Conservation (phyloP, 257 asterid genomes). For the Solanum rostratum region DNA sequence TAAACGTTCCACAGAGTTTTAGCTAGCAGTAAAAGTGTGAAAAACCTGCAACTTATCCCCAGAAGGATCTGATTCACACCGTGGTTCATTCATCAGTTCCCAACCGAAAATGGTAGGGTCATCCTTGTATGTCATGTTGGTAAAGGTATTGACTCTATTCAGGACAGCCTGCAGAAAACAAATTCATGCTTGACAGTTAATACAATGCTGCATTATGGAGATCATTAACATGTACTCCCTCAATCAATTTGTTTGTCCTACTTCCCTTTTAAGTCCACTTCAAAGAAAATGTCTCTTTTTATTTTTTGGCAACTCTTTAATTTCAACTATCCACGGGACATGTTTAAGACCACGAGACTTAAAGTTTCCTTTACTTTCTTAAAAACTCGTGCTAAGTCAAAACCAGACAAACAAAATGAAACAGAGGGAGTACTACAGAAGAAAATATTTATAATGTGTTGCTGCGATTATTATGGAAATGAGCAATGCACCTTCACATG, state of each 20-base stretch:
- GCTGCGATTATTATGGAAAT: background rate
- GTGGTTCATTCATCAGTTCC: constrained; percentile 95
- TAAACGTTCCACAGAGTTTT: background rate
- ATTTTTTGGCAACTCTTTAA: too few relatives aligned
- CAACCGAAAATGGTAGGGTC: constrained; percentile 88
- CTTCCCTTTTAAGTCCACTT: too few relatives aligned
- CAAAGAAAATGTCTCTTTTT: too few relatives aligned
- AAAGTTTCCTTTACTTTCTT: background rate
- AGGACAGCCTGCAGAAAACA: constrained; percentile 43
- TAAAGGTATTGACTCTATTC: constrained; percentile 58
- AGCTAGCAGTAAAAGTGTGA: background rate
- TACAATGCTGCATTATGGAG: background rate
- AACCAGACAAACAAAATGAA: background rate
- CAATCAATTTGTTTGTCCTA: too few relatives aligned
- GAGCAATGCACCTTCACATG: constrained; percentile 49
- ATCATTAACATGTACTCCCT: background rate
- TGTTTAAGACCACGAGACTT: background rate
- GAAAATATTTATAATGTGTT: background rate
- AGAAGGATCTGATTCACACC: constrained; percentile 76
- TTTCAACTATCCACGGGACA: too few relatives aligned
- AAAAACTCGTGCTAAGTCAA: background rate
- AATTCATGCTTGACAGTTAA: background rate
- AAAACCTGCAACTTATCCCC: constrained; percentile 72
- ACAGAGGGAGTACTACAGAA: background rate
- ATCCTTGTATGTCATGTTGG: constrained; percentile 73